Percentiles rank a stretch among this genome's conserved stretches.
These are phyloP conservation scores for Claviceps humidiphila DNA, from an alignment of 2,329 filamentous ascomycete genomes.

Conservation along the genomic window DNA sequence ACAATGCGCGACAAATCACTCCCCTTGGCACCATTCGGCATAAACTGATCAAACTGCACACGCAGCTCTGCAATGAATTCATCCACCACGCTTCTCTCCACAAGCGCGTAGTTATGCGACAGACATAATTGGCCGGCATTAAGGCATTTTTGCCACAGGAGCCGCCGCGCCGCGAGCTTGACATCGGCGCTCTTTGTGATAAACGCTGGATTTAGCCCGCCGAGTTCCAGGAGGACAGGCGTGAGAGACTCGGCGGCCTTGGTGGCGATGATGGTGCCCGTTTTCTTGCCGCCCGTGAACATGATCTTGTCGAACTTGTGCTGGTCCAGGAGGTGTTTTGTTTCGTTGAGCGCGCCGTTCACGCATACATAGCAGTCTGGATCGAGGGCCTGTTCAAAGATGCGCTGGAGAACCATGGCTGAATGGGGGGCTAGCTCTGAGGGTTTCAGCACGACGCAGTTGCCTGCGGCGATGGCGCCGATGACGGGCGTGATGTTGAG, in stretches of 20 bases:
- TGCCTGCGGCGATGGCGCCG: slow-evolving; percentile 85
- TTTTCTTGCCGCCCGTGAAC: slow-evolving; percentile 71
- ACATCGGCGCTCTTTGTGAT: slow-evolving; percentile 74
- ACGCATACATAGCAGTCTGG: slow-evolving; percentile 61
- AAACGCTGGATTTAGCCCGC: slow-evolving; percentile 84
- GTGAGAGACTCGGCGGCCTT: slow-evolving; percentile 85
- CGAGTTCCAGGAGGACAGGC: slow-evolving; percentile 78
- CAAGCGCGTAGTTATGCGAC: slow-evolving; percentile 81
- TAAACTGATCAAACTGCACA: slow-evolving; percentile 60
- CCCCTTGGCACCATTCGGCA: slow-evolving; percentile 66
- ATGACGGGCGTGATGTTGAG: slow-evolving; percentile 66
- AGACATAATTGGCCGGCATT: slow-evolving; percentile 89
- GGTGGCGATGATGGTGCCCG: slow-evolving; percentile 77
- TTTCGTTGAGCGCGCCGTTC: slow-evolving; percentile 72
- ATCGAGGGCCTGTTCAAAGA: slow-evolving; percentile 66
- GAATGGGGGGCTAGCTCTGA: slow-evolving; percentile 68
- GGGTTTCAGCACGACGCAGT: slow-evolving; percentile 81
- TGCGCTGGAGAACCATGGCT: slow-evolving; percentile 66
- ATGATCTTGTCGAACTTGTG: slow-evolving; percentile 96
- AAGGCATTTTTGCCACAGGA: slow-evolving; percentile 78
- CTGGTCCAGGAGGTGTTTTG: slow-evolving; percentile 61
- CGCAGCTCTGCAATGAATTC: slow-evolving; percentile 65
- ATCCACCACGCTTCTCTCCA: slow-evolving; percentile 61
- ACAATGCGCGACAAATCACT: slow-evolving; percentile 74
- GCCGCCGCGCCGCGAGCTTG: slow-evolving; percentile 64